A percentile compares a stretch with the other conserved stretches of the same genome.
phyloP scores from a whole-genome alignment of 306 rosid genomes.

The Glycyrrhiza uralensis region DNA sequence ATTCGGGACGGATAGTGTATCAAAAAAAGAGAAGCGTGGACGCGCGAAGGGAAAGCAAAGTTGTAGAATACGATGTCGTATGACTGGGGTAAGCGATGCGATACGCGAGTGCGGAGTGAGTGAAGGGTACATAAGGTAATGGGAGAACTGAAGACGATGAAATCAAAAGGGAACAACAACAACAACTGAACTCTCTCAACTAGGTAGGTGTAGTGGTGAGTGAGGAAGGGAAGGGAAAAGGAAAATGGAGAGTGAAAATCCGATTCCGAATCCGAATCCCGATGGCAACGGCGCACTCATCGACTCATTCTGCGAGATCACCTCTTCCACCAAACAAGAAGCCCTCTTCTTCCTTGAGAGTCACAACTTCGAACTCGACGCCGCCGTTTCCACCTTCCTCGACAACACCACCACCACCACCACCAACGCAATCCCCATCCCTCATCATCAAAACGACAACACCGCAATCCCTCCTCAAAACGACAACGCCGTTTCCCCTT shows the following conservation, averaged over 20 bases:
- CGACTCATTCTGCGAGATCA: conserved; percentile 75
- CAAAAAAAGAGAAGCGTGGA: too few relatives aligned
- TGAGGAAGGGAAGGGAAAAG: background rate
- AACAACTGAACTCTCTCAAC: too few relatives aligned
- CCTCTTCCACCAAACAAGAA: conserved; percentile 66
- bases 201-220: background rate
- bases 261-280: conserved; percentile 41
- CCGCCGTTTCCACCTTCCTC: conserved; percentile 80
- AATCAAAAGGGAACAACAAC: too few relatives aligned
- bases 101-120: background rate
- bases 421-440: background rate
- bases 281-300: conserved; percentile 27
- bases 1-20: too few relatives aligned
- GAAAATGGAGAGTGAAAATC: conserved; percentile 31
- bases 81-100: too few relatives aligned
- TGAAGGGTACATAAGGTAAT: background rate
- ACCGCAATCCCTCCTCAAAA: background rate
- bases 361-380: conserved; percentile 86
- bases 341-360: conserved; percentile 79
- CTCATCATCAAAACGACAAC: background rate
- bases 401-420: conserved; percentile 31
- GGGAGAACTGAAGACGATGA: background rate
- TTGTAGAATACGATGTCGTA: background rate
- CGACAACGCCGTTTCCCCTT: background rate
- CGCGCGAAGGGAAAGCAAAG: background rate